phyloP scores from a whole-genome alignment of 75 land plant species.

The Sequoiadendron giganteum region DNA sequence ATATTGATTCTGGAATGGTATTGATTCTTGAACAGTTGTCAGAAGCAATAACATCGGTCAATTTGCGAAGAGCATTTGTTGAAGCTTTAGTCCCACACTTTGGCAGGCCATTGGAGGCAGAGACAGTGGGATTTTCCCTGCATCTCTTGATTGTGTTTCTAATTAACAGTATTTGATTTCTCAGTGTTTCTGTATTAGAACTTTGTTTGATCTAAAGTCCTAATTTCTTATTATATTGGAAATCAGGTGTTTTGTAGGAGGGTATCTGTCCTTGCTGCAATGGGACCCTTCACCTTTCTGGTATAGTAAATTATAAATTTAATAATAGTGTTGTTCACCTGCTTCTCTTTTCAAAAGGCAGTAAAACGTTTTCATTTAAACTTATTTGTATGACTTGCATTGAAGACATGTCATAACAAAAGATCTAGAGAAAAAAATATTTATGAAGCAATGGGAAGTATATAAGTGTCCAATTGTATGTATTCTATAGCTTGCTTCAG shows the following conservation, averaged over 20 bases:
- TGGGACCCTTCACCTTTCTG: constrained; percentile 75
- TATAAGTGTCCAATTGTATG: neutral
- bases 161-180: neutral
- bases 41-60: constrained; percentile 64
- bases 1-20: constrained; percentile 12
- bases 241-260: constrained; percentile 71
- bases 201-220: neutral
- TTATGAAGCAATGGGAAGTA: neutral
- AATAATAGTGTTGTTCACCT: neutral
- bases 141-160: neutral
- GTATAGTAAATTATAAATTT: constrained; percentile 34
- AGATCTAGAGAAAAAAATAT: neutral
- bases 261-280: constrained; percentile 57
- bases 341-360: neutral
- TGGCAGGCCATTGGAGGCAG: constrained; percentile 95
- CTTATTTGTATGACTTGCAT: neutral
- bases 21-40: constrained; percentile 38
- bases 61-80: constrained; percentile 69
- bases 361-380: neutral
- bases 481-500: neutral
- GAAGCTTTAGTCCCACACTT: constrained; percentile 71
- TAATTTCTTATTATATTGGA: neutral
- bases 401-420: neutral
- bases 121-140: constrained; percentile 47
- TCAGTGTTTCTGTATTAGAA: neutral